Percentiles rank a stretch among this genome's conserved stretches.
phyloP scores from a whole-genome alignment of 1,284 basidiomycete species.

The Wolfiporia cocos region DNA sequence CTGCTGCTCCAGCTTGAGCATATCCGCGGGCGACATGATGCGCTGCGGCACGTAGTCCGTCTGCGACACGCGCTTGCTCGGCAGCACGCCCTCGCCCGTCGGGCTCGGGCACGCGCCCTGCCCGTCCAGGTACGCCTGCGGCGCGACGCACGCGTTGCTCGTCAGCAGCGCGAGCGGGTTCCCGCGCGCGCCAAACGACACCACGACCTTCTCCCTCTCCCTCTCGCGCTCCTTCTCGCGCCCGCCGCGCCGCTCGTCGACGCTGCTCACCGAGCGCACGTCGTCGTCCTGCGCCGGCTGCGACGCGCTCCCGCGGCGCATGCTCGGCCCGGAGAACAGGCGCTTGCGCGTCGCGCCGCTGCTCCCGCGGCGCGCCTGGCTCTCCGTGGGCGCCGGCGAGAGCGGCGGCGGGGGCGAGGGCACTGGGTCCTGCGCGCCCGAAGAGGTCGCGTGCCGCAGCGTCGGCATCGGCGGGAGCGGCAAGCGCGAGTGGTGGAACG shows the following conservation, averaged over 20 bases:
- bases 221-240: too few species aligned
- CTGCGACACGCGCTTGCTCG: slow-evolving; percentile 18
- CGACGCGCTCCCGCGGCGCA: slow-evolving; percentile 45
- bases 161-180: slow-evolving; percentile 22
- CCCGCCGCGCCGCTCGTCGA: slow-evolving; percentile 18
- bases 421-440: slow-evolving; percentile 1
- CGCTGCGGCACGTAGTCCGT: slow-evolving; percentile 52
- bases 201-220: slow-evolving; percentile 21
- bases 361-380: slow-evolving; percentile 12
- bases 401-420: background rate
- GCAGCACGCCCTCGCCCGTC: background rate
- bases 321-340: slow-evolving; percentile 53
- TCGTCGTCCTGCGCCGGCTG: slow-evolving; percentile 39
- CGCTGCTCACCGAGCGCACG: slow-evolving; percentile 44
- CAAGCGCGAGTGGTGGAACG: slow-evolving; percentile 31
- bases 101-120: background rate
- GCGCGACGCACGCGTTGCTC: slow-evolving; percentile 22
- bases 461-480: slow-evolving; percentile 28
- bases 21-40: slow-evolving; percentile 61
- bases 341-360: slow-evolving; percentile 40
- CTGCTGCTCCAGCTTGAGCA: slow-evolving; percentile 50
- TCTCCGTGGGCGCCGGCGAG: background rate
- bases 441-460: slow-evolving; percentile 21
- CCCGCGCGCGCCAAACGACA: slow-evolving; percentile 20
- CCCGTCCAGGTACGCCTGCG: slow-evolving; percentile 48